Evolutionary conservation across 2,329 filamentous ascomycete genomes (phyloP).

Genomic region (Sporothrix brunneoviolacea): DNA sequence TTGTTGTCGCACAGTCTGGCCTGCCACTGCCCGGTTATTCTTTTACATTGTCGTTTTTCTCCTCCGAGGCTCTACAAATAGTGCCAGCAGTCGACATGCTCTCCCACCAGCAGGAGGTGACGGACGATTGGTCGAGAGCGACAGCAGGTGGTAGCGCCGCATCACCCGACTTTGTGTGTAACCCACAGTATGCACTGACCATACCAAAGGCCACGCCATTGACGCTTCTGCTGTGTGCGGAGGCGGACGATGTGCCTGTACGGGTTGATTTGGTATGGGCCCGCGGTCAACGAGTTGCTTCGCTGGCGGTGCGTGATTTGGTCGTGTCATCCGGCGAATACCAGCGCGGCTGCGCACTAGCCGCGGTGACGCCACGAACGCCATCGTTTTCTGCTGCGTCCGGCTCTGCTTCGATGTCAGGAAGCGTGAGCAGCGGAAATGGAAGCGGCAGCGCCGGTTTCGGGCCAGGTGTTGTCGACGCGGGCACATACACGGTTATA

Average conservation of each 20-base stretch:
- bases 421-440: slow-evolving; percentile 7
- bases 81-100: slow-evolving; percentile 55
- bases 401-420: slow-evolving; percentile 17
- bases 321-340: slow-evolving; percentile 84
- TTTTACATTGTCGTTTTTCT: slow-evolving; percentile 85
- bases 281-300: slow-evolving; percentile 55
- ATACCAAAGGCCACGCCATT: slow-evolving; percentile 54
- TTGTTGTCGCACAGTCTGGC: slow-evolving; percentile 62
- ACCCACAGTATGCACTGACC: slow-evolving; percentile 75
- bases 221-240: slow-evolving; percentile 66
- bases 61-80: slow-evolving; percentile 53
- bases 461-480: slow-evolving; percentile 42
- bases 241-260: slow-evolving; percentile 60
- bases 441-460: slow-evolving; percentile 16
- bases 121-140: slow-evolving; percentile 66
- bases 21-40: slow-evolving; percentile 66
- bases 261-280: slow-evolving; percentile 83
- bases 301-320: slow-evolving; percentile 68
- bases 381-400: not conserved
- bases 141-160: slow-evolving; percentile 81
- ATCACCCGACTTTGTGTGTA: slow-evolving; percentile 68
- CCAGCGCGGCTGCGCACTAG: slow-evolving; percentile 68
- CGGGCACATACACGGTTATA: slow-evolving; percentile 78
- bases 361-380: slow-evolving; percentile 40
- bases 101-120: slow-evolving; percentile 48